These are phyloP conservation scores for Alternaria sp. DNA, from an alignment of 2,329 filamentous ascomycete species.

Conservation along the genomic window DNA sequence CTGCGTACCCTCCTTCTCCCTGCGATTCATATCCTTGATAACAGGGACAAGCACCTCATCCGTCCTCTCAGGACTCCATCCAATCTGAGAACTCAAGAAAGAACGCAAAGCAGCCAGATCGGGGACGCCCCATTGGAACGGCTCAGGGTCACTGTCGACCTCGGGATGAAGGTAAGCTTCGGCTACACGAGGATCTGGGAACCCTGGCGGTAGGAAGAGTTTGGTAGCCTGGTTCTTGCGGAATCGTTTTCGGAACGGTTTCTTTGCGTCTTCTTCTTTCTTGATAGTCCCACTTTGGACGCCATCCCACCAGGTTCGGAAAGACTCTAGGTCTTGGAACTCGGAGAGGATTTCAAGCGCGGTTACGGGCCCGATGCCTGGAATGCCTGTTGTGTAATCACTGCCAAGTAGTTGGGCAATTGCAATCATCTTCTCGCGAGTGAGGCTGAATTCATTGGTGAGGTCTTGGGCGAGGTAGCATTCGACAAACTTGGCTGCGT, in stretches of 20 bases:
- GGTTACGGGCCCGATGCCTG: slow-evolving; percentile 90
- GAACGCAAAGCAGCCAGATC: slow-evolving; percentile 83
- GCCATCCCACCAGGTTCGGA: slow-evolving; percentile 85
- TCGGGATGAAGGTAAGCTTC: slow-evolving; percentile 86
- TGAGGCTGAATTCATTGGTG: slow-evolving; percentile 86
- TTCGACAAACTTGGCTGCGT: slow-evolving; percentile 96
- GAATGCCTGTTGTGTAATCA: slow-evolving; percentile 92
- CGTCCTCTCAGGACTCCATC: slow-evolving; percentile 89
- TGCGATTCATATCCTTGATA: slow-evolving; percentile 90
- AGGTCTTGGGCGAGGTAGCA: slow-evolving; percentile 87
- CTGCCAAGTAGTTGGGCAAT: slow-evolving; percentile 90
- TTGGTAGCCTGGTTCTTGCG: slow-evolving; percentile 79
- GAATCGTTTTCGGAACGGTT: slow-evolving; percentile 83
- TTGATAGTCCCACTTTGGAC: slow-evolving; percentile 73
- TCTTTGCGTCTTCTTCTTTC: slow-evolving; percentile 62
- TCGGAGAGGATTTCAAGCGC: slow-evolving; percentile 94
- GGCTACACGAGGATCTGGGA: slow-evolving; percentile 79
- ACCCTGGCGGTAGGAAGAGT: slow-evolving; percentile 80
- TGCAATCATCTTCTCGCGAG: slow-evolving; percentile 84
- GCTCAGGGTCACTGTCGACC: slow-evolving; percentile 78
- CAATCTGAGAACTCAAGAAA: slow-evolving; percentile 90
- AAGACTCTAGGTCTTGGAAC: slow-evolving; percentile 77
- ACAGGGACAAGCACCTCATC: slow-evolving; percentile 97
- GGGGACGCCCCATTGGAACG: slow-evolving; percentile 94
- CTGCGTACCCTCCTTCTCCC: slow-evolving; percentile 89